These are phyloP conservation scores for Colletotrichum lini DNA, from an alignment of 2,329 filamentous ascomycete genomes.

Conservation along the genomic window DNA sequence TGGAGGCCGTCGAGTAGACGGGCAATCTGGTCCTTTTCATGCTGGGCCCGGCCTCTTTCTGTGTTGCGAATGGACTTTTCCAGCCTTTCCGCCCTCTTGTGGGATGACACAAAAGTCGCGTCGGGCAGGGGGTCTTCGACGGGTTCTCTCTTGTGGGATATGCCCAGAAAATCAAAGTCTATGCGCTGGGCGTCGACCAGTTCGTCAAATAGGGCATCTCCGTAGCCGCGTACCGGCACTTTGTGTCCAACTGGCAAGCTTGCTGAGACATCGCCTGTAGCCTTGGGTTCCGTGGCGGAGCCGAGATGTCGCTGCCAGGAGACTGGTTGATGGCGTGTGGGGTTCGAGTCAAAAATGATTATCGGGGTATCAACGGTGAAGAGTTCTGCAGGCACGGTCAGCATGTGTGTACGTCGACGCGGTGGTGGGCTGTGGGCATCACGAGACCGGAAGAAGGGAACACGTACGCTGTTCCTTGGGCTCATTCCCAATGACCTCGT, in stretches of 20 bases:
- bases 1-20: constrained; percentile 84
- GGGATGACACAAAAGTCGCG: constrained; percentile 66
- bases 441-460: neutral
- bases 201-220: constrained; percentile 69
- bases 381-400: constrained; percentile 69
- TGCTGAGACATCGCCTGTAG: constrained; percentile 7
- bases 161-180: constrained; percentile 68
- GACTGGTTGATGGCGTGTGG: constrained; percentile 43
- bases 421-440: neutral
- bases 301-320: constrained; percentile 33
- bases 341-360: constrained; percentile 73
- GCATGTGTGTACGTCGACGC: constrained; percentile 3
- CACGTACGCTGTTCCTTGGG: constrained; percentile 81
- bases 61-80: constrained; percentile 75
- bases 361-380: constrained; percentile 82
- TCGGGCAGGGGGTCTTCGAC: constrained; percentile 71
- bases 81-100: constrained; percentile 71
- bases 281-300: neutral
- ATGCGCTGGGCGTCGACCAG: constrained; percentile 70
- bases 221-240: constrained; percentile 65
- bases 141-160: constrained; percentile 59
- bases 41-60: constrained; percentile 75
- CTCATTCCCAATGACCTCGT: constrained; percentile 91
- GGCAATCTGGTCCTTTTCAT: constrained; percentile 76
- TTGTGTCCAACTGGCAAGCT: constrained; percentile 39